Base-by-base conservation (phyloP, 352 stramenopile genomes). In the Pythium grandisporangium region DNA sequence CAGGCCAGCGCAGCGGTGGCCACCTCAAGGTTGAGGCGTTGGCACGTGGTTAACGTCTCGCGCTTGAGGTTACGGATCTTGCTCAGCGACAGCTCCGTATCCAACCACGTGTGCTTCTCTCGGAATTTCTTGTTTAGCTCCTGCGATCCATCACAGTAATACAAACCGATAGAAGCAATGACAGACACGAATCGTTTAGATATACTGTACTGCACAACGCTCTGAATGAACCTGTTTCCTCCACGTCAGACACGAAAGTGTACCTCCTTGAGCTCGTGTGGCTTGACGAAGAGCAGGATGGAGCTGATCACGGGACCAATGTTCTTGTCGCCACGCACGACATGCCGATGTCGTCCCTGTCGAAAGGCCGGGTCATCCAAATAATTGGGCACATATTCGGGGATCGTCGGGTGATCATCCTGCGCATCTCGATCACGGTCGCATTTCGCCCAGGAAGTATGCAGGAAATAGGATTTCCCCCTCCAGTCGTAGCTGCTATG, bases 91-190 rank as follows among this genome's bases (percentile, higher is more conserved):
- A 99, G 66, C 25, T 85, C 80, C 37, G 77, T 65, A 17, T 88
- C 84, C 46, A 99, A 77, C 66, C 72, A 84, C 53, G 55, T 88
- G 69, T 88, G 95, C 66, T 83, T 90, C 43, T 98, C 91, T 19
- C 91, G 73, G 60, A 98, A 99, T 65, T 98, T 94, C 42, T 97
- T 90, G 61, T 99, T 99, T 0, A 99, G 61, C 45, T 98, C 80
- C 61, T 73, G 27, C 12, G 10, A 26, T 30, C 4, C n/a, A 30
- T 6, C 13, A 30, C 13, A 22, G 16, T 22, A 22, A 22, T 23
- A 19, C 19, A 22, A 20, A 34, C 19, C n/a, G n/a, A n/a, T n/a
- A n/a, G n/a, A n/a, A n/a, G n/a, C n/a, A n/a, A n/a, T n/a, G n/a
- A n/a, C n/a, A n/a, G n/a, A n/a, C n/a, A n/a, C n/a, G n/a, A n/a